Conservation (phyloP, 495 filamentous ascomycete species). For the Penicillium tannophilum region DNA sequence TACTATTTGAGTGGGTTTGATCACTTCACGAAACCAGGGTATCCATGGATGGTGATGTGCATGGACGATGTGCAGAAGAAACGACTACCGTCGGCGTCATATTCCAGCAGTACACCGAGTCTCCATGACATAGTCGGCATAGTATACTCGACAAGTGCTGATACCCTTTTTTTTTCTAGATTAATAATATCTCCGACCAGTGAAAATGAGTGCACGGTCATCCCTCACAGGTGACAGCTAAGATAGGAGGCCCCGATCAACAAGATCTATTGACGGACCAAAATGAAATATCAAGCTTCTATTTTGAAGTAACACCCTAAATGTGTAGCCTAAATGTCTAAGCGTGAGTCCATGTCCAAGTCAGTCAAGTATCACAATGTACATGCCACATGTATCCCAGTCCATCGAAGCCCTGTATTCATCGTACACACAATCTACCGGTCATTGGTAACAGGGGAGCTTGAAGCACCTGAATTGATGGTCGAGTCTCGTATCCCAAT, state of each 20-base stretch:
- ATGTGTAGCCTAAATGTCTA: not conserved
- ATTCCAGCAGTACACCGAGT: too few relatives aligned
- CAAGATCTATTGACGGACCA: not conserved
- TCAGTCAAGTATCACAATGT: not conserved
- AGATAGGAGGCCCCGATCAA: not conserved
- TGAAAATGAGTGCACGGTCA: not conserved
- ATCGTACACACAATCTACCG: slow-evolving; percentile 15
- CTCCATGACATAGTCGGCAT: too few relatives aligned
- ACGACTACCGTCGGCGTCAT: too few relatives aligned
- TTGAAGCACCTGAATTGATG: slow-evolving; percentile 20
- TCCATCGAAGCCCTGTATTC: not conserved
- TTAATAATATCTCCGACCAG: not conserved
- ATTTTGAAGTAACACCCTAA: not conserved
- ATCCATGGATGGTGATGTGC: too few relatives aligned
- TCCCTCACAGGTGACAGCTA: not conserved
- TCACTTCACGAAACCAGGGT: too few relatives aligned
- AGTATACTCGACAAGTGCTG: too few relatives aligned
- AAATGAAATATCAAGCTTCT: not conserved
- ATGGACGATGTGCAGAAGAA: too few relatives aligned
- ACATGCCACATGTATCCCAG: slow-evolving; percentile 3
- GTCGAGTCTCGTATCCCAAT: slow-evolving; percentile 14
- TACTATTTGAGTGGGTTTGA: too few relatives aligned
- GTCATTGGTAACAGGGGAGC: slow-evolving; percentile 4
- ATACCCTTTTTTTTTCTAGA: too few relatives aligned
- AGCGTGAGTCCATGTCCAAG: not conserved